Base-by-base conservation (phyloP, 1,139 yeast species). In the Saccharomyces hybrid region DNA sequence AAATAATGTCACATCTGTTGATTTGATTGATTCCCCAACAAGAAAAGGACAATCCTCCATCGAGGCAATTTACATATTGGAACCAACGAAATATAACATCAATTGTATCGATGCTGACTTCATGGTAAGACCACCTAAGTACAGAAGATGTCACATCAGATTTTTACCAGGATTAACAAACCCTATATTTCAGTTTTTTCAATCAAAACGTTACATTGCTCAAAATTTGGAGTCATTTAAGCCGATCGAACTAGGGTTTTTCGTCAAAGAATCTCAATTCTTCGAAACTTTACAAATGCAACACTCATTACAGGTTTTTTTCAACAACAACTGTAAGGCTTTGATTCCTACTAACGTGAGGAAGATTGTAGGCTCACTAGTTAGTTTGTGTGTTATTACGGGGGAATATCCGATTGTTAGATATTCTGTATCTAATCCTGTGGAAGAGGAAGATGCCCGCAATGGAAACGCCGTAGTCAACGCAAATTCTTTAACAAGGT, bases 361-460 rank as follows among this genome's bases (percentile, higher is more conserved):
- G 31, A 72, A 73, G 54, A 82, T 88, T 0, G 90, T 95, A 1
- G 64, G 71, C 41, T 61, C 77, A 4, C 73, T 93, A 63, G 82
- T 89, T 38, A 82, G 85, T 60, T 65, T 88, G 34, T 86, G 96
- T 76, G 81, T 87, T 3, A 68, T 87, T 8, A 82, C 95, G 1
- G 96, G 95, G 13, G 98, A 91, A 66, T 88, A 86, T 64, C 99
- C 99, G 1, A 79, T 86, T 49, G 81, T 93, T 34, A 77, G 99
- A 59, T 89, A 82, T 70, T 65, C 66, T 6, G 83, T 82, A 67
- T 70, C 78, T 2, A 83, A 85, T 9, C 64, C 65, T 19, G 71
- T 72, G 47, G 75, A 76, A 52, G 77, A 78, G 25, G 44, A 38
- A 16, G 44, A 38, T 11, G 44, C 44, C n/a, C 44, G 44, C 11